phyloP scores from a whole-genome alignment of 1,284 basidiomycete genomes.

The Ustilago vetiveriae region DNA sequence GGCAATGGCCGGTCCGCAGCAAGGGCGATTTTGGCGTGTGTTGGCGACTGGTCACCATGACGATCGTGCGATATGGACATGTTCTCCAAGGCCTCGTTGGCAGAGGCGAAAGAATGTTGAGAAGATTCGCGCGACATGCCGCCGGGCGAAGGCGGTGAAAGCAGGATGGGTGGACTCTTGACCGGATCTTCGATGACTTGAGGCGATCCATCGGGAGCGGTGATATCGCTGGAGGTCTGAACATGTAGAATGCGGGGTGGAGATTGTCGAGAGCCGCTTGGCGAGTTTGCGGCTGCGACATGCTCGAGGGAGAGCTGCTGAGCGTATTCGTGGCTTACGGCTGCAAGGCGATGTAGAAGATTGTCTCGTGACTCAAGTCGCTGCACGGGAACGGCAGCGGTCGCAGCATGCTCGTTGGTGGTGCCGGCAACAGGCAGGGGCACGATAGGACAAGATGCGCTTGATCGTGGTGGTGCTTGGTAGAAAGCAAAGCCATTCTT shows the following conservation, averaged over 20 bases:
- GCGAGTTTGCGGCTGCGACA: slow-evolving; percentile 9
- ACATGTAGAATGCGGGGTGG: slow-evolving; percentile 29
- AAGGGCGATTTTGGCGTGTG: background rate
- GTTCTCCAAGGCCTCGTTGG: slow-evolving; percentile 14
- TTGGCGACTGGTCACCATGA: background rate
- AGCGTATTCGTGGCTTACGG: slow-evolving; percentile 44
- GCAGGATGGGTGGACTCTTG: slow-evolving; percentile 45
- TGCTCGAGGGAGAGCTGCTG: slow-evolving; percentile 38
- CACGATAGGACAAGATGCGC: slow-evolving; percentile 42
- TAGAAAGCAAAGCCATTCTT: slow-evolving; percentile 63
- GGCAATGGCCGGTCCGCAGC: background rate
- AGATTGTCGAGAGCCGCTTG: slow-evolving; percentile 1
- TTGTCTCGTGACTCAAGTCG: slow-evolving; percentile 20
- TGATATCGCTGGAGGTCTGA: slow-evolving; percentile 9
- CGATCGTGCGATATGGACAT: background rate
- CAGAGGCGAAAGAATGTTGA: slow-evolving; percentile 37
- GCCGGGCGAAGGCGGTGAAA: slow-evolving; percentile 45
- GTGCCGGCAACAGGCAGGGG: slow-evolving; percentile 7
- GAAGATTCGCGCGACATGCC: slow-evolving; percentile 33
- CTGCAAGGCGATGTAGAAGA: slow-evolving; percentile 39
- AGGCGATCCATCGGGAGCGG: background rate
- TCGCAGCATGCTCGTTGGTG: background rate
- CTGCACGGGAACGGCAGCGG: background rate
- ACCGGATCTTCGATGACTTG: slow-evolving; percentile 11
- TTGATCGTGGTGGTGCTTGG: slow-evolving; percentile 35